Conservation (phyloP, 495 filamentous ascomycete genomes). For the Lentithecium fluviatile region DNA sequence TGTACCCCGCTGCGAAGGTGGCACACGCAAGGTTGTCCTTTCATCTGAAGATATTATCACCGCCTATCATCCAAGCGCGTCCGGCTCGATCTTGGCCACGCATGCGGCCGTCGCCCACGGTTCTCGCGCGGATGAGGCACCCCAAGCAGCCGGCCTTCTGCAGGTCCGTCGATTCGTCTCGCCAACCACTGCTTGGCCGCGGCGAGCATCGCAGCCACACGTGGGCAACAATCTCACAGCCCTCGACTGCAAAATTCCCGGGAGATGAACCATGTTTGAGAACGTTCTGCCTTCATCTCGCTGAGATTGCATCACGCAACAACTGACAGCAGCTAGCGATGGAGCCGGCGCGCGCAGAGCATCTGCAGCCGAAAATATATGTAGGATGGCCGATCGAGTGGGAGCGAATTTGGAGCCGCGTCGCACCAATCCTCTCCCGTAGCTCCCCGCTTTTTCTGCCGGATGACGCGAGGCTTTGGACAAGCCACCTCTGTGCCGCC, state of each 20-base stretch:
- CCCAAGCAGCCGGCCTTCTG: too few species aligned
- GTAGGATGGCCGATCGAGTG: not conserved
- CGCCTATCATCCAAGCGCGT: not conserved
- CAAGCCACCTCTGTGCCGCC: slow-evolving; percentile 3
- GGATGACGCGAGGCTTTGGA: slow-evolving; percentile 14
- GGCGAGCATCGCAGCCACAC: too few species aligned
- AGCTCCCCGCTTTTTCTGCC: slow-evolving; percentile 19
- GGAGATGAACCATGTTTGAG: too few species aligned
- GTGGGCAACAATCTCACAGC: too few species aligned
- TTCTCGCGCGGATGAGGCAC: too few species aligned
- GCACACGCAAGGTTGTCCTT: not conserved
- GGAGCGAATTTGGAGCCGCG: not conserved
- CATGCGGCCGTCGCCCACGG: too few species aligned
- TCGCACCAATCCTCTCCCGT: not conserved
- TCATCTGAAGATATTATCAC: not conserved
- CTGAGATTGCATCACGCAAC: too few species aligned
- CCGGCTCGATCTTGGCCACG: too few species aligned
- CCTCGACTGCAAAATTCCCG: too few species aligned
- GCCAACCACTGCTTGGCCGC: too few species aligned
- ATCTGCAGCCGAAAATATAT: not conserved
- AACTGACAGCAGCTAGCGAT: not conserved
- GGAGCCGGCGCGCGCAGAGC: not conserved
- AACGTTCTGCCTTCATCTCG: too few species aligned
- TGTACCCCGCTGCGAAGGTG: not conserved
- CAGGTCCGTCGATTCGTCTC: too few species aligned